Conservation (phyloP, 1,284 basidiomycete species). For the Kalmanozyma brasiliensis region DNA sequence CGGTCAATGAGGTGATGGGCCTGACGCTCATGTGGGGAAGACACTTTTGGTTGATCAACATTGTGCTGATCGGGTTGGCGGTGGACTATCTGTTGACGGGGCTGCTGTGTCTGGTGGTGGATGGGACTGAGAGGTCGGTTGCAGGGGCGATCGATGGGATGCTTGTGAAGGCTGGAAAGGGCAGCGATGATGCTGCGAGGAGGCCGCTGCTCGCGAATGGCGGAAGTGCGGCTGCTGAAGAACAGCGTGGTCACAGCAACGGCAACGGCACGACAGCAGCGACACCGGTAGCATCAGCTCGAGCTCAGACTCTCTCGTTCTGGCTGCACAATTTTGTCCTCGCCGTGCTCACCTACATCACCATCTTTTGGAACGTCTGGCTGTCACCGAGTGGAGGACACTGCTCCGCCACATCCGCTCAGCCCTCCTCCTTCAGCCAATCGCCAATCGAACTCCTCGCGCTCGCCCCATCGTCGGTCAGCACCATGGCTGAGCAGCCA, state of each 20-base stretch:
- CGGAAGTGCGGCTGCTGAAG: background rate
- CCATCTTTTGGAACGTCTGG: conserved; percentile 52
- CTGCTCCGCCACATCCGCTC: conserved; percentile 13
- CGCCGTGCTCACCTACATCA: conserved; percentile 25
- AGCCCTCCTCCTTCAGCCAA: background rate
- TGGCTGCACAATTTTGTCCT: conserved; percentile 37
- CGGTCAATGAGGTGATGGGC: conserved; percentile 43
- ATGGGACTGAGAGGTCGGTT: conserved; percentile 13
- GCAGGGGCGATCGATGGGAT: conserved; percentile 15
- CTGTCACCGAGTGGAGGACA: conserved; percentile 33
- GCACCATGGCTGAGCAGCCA: background rate
- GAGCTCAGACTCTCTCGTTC: conserved; percentile 21
- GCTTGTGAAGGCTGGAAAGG: background rate
- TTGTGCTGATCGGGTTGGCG: conserved; percentile 48
- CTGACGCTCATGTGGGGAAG: conserved; percentile 19
- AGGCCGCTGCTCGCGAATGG: conserved; percentile 1
- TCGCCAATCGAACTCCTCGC: conserved; percentile 13
- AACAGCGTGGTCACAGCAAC: background rate
- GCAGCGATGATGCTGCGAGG: background rate
- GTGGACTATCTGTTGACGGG: conserved; percentile 52
- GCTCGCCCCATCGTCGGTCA: no score
- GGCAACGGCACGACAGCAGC: no score
- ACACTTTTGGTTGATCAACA: conserved; percentile 36
- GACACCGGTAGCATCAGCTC: conserved; percentile 2
- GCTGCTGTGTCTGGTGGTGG: conserved; percentile 28